phyloP scores from a whole-genome alignment of 1,284 basidiomycete genomes.

The Ceratobasidium sp. region DNA sequence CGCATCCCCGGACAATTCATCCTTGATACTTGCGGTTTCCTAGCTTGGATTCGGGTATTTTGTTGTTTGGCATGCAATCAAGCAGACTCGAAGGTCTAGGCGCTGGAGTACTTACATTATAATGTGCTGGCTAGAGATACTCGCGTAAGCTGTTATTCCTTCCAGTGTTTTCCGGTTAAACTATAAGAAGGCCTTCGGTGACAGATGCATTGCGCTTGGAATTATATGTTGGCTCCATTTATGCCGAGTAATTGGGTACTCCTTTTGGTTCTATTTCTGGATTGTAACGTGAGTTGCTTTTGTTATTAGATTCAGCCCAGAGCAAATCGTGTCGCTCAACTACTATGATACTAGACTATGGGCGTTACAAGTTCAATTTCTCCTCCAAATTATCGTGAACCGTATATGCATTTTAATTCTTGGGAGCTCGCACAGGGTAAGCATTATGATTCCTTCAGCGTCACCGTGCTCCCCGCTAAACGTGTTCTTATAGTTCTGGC shows the following conservation, averaged over 20 bases:
- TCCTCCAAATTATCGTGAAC: slow-evolving; percentile 49
- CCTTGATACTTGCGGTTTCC: neutral
- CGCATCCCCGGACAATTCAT: neutral
- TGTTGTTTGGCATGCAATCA: slow-evolving; percentile 24
- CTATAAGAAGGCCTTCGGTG: neutral
- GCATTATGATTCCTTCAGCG: neutral
- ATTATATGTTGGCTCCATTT: slow-evolving; percentile 47
- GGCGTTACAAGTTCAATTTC: slow-evolving; percentile 46
- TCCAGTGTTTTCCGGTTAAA: neutral
- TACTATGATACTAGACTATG: neutral
- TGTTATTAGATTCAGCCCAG: neutral
- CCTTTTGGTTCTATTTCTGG: slow-evolving; percentile 45
- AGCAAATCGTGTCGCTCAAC: neutral
- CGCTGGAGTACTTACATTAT: slow-evolving; percentile 10
- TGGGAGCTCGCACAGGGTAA: neutral
- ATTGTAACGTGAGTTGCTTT: slow-evolving; percentile 44
- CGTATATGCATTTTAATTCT: slow-evolving; percentile 41
- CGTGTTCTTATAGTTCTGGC: slow-evolving; percentile 5
- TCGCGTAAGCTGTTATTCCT: neutral
- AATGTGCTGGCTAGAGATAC: slow-evolving; percentile 26
- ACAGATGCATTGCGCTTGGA: slow-evolving; percentile 25
- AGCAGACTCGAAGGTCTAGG: slow-evolving; percentile 21
- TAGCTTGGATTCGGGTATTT: slow-evolving; percentile 11
- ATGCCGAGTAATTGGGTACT: slow-evolving; percentile 29
- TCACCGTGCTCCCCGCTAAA: neutral